Base-by-base conservation (phyloP, 176 grass and related monocot species). In the Luzula sylvatica region DNA sequence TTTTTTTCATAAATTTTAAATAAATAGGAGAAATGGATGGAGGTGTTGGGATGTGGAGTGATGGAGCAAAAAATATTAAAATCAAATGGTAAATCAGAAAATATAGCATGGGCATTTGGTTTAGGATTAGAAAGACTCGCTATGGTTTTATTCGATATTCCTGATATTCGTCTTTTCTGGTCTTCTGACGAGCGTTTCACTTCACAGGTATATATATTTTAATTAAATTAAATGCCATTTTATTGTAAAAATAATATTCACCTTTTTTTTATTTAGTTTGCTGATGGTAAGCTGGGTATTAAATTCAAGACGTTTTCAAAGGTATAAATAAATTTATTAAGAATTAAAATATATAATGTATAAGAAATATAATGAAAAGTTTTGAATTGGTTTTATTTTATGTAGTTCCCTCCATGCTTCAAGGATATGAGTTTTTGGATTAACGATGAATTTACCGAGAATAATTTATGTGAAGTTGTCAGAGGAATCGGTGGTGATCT, bases 341-440 rank as follows among this genome's bases (percentile, higher is more conserved):
- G 14, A 18, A 51, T 49, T 47, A 42, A 35, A 44, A 64, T 21
- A 3, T 35, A 49, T 7, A 35, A 35, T 35, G 30, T 1, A 7
- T 35, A 35, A 35, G 9, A 35, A 35, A 35, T 35, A 35, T 32
- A 32, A 35, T 7, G 9, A 7, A 35, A 35, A 35, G 9, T 35
- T 4, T 7, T 35, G 30, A 35, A 35, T n/a, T n/a, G n/a, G 9
- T 35, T 61, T 44, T 42, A 49, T 47, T 18, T 38, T 54, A 19
- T 77, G 52, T 51, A 96, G 92, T 96, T 73, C 79, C 92, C 92
- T 79, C 92, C 92, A 43, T 96, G 92, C 74, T 96, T 82, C 67
- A 96, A 90, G 71, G 85, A 96, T 74, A 80, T 96, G 72, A 96
- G 92, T 86, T 96, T 90, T 59, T 96, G 92, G 92, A 86, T 96